A percentile compares a stretch with the other conserved stretches of the same genome.
These are phyloP conservation scores for Talaromyces sp. DNA, from an alignment of 2,329 filamentous ascomycete genomes.

Conservation along the genomic window DNA sequence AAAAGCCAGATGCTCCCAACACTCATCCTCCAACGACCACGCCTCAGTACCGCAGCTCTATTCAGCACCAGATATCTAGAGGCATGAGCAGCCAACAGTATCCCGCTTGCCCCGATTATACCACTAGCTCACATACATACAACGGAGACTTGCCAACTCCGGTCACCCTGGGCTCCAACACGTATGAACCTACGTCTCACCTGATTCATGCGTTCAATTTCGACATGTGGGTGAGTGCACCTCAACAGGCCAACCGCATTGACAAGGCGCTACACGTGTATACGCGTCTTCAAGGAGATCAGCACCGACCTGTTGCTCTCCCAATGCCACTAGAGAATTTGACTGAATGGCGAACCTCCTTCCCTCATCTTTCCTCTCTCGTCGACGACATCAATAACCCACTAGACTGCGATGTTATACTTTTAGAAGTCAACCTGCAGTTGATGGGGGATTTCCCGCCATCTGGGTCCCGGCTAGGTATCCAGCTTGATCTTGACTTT, in stretches of 20 bases:
- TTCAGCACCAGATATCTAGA: constrained; percentile 26
- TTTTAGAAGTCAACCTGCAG: constrained; percentile 38
- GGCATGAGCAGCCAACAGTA: constrained; percentile 23
- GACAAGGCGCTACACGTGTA: constrained; percentile 40
- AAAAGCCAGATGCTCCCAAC: constrained; percentile 28
- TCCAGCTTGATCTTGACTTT: constrained; percentile 38
- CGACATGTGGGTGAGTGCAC: constrained; percentile 41
- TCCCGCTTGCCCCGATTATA: constrained; percentile 24
- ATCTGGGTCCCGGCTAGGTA: constrained; percentile 34
- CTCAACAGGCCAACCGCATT: constrained; percentile 27
- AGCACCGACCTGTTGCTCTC: constrained; percentile 27
- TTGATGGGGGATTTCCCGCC: constrained; percentile 41
- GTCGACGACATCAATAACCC: constrained; percentile 27
- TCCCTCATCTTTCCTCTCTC: constrained; percentile 33
- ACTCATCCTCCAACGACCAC: constrained; percentile 24
- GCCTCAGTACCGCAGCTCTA: constrained; percentile 27
- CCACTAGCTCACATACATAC: constrained; percentile 28
- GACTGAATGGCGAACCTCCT: constrained; percentile 34
- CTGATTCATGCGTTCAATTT: constrained; percentile 34
- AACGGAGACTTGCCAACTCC: constrained; percentile 27
- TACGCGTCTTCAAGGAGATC: constrained; percentile 36
- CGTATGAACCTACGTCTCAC: constrained; percentile 23
- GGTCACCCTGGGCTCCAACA: constrained; percentile 28
- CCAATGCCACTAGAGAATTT: constrained; percentile 35
- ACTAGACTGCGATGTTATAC: constrained; percentile 37